Conservation (phyloP, 2,329 filamentous ascomycete genomes). For the Penicillium olsonii region DNA sequence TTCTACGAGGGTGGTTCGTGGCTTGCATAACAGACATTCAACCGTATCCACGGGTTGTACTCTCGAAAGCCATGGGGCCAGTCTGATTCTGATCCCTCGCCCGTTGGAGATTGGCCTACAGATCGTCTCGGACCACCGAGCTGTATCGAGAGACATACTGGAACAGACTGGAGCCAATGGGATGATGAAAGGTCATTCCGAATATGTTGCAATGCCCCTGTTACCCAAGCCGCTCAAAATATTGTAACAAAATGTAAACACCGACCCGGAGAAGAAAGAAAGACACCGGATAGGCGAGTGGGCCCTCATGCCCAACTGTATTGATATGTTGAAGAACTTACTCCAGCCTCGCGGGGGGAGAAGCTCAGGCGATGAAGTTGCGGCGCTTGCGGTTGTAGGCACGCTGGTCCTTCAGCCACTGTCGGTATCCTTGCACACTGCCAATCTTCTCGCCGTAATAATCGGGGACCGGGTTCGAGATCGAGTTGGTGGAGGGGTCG, state of each 20-base stretch:
- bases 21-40: too few relatives aligned
- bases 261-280: slow-evolving; percentile 21
- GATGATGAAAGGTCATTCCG: slow-evolving; percentile 18
- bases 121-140: too few relatives aligned
- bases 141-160: background rate
- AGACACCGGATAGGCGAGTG: slow-evolving; percentile 9
- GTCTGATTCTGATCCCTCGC: too few relatives aligned
- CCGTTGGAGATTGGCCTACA: too few relatives aligned
- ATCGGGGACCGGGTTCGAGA: slow-evolving; percentile 91
- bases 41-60: too few relatives aligned
- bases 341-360: background rate
- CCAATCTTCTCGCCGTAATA: slow-evolving; percentile 99
- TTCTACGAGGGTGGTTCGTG: too few relatives aligned
- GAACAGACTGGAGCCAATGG: slow-evolving; percentile 10
- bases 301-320: slow-evolving; percentile 10
- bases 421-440: slow-evolving; percentile 84
- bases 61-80: too few relatives aligned
- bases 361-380: slow-evolving; percentile 39
- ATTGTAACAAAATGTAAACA: slow-evolving; percentile 23
- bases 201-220: slow-evolving; percentile 22
- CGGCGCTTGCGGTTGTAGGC: slow-evolving; percentile 90
- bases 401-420: slow-evolving; percentile 96
- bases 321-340: slow-evolving; percentile 10
- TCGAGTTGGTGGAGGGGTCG: slow-evolving; percentile 83
- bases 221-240: slow-evolving; percentile 27